Evolutionary conservation across 1,284 basidiomycete genomes (phyloP).

Genomic region (Ceratobasidium sp.): DNA sequence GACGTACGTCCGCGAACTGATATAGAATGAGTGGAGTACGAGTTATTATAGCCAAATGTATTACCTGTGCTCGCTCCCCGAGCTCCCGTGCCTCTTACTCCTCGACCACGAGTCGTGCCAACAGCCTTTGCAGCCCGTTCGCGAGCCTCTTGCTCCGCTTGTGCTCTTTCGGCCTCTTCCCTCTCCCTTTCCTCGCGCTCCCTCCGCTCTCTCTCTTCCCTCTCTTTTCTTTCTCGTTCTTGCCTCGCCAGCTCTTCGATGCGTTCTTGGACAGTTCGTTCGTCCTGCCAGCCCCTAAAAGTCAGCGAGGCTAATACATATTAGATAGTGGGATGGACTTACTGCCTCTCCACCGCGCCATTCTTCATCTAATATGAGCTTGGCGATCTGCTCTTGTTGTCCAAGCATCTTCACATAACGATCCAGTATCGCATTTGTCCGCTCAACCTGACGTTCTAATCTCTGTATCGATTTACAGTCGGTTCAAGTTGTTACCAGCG

Average conservation of each 20-base stretch:
- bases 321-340: background rate
- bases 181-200: slow-evolving; percentile 31
- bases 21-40: background rate
- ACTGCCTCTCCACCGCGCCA: slow-evolving; percentile 44
- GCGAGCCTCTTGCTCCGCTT: slow-evolving; percentile 28
- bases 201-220: slow-evolving; percentile 31
- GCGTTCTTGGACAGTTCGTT: slow-evolving; percentile 36
- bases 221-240: slow-evolving; percentile 30
- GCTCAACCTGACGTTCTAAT: slow-evolving; percentile 41
- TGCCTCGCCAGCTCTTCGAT: slow-evolving; percentile 26
- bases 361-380: slow-evolving; percentile 41
- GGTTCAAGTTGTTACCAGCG: background rate
- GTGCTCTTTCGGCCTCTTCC: slow-evolving; percentile 33
- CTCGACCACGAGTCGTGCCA: background rate
- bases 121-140: slow-evolving; percentile 26
- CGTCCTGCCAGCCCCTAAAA: slow-evolving; percentile 10
- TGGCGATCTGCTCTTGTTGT: slow-evolving; percentile 42
- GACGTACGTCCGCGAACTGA: slow-evolving; percentile 23
- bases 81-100: slow-evolving; percentile 2
- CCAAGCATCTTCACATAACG: slow-evolving; percentile 42
- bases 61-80: slow-evolving; percentile 3
- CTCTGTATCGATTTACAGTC: slow-evolving; percentile 29
- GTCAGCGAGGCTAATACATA: background rate
- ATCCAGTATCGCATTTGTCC: slow-evolving; percentile 42
- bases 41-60: background rate